Evolutionary conservation across 2,329 filamentous ascomycete genomes (phyloP).

Genomic region (Pyrenochaeta sp.): DNA sequence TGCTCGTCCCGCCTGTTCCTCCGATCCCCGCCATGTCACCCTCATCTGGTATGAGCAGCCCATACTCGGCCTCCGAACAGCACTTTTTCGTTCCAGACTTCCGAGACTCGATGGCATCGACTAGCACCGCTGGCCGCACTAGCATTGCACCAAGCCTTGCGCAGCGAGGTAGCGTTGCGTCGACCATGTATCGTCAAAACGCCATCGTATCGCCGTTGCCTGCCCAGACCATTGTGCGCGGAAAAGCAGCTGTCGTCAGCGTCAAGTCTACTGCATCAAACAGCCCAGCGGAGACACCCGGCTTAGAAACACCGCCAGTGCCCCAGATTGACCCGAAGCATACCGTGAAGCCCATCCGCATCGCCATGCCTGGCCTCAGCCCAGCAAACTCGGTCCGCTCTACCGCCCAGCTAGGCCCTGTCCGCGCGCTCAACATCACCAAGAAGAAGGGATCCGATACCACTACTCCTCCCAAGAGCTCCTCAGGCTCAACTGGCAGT

Average conservation of each 20-base stretch:
- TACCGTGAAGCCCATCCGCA: slow-evolving; percentile 41
- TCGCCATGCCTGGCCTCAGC: slow-evolving; percentile 54
- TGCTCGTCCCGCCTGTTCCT: slow-evolving; percentile 90
- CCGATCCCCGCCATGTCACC: slow-evolving; percentile 75
- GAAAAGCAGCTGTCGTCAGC: slow-evolving; percentile 91
- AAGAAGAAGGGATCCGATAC: slow-evolving; percentile 46
- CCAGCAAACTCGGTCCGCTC: slow-evolving; percentile 49
- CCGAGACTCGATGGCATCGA: slow-evolving; percentile 89
- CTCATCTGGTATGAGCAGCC: slow-evolving; percentile 66
- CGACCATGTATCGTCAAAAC: slow-evolving; percentile 92
- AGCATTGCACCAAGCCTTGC: slow-evolving; percentile 60
- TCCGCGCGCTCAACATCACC: slow-evolving; percentile 57
- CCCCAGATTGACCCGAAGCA: slow-evolving; percentile 72
- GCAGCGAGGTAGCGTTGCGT: slow-evolving; percentile 72
- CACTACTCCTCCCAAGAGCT: slow-evolving; percentile 39
- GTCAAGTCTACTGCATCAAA: slow-evolving; percentile 76
- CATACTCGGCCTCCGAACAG: slow-evolving; percentile 71
- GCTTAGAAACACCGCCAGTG: slow-evolving; percentile 71
- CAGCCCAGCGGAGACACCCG: slow-evolving; percentile 58
- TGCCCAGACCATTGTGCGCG: slow-evolving; percentile 85
- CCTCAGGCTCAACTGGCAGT: slow-evolving; percentile 25
- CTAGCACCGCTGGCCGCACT: slow-evolving; percentile 66
- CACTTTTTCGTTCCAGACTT: slow-evolving; percentile 95
- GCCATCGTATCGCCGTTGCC: slow-evolving; percentile 80
- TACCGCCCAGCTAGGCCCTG: slow-evolving; percentile 52